Evolutionary conservation across 2,329 filamentous ascomycete species (phyloP), one percentile per base, ranked within the genome.

Genomic region (Chaetoscypha palmicola): DNA sequence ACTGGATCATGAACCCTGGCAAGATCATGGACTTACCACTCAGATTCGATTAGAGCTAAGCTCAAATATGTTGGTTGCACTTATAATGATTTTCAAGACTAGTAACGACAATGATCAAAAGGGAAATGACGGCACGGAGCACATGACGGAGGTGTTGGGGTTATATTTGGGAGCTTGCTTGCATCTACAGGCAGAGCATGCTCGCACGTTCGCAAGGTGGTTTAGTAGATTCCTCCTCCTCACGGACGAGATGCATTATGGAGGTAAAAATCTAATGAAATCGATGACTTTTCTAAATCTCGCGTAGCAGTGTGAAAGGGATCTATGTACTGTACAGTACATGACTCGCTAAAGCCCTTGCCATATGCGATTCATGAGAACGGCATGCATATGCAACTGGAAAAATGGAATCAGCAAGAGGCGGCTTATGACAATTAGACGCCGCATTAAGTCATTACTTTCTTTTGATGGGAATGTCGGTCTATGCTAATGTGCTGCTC

Each of bases 1-100:
- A 81, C 38, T 94, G 89, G 86, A 77, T 95, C 45, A 77, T 95
- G 77, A 95, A 95, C 55, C 89, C 89, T 0, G 88, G 88, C 1
- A 94, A 94, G 69, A 91, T 95, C 51, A 89, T 94, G 65, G 85
- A 94, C 53, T 68, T 77, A 14, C 71, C 71, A 12, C 41, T 35
- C 3, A 42, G 14, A 37, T n/a, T 16, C 9, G n/a, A n/a, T n/a
- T 39, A 3, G 12, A 31, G 14, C 5, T 16, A 17, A 10, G 5
- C 4, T 19, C 4, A 17, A 19, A 17, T 4, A 19, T 34, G 5
- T 10, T 34, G 9, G 4, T 4, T 16, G 3, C 4, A 34, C 5
- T 16, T 10, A 4, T 17, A 34, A 16, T n/a, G n/a, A 11, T 9
- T n/a, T n/a, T n/a, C n/a, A n/a, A n/a, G n/a, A n/a, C n/a, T n/a